Conservation (phyloP, 345 rosid species). For the Salix purpurea region DNA sequence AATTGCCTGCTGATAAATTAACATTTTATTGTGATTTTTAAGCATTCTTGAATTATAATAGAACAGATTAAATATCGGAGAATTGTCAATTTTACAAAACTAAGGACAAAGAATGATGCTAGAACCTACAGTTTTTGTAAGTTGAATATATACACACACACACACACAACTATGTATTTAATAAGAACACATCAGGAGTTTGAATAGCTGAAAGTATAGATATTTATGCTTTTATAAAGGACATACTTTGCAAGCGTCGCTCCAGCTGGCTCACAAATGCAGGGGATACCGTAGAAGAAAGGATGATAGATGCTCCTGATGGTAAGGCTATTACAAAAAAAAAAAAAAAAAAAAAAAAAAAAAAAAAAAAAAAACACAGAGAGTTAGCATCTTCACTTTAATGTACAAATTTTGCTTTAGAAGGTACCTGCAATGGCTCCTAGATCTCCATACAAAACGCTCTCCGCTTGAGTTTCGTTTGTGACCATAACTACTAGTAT, state of each 20-base stretch:
- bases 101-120: no score
- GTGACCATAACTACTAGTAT: conserved; percentile 90
- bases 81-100: no score
- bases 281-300: conserved; percentile 92
- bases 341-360: conserved; percentile 22
- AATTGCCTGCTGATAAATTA: no score
- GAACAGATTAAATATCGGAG: no score
- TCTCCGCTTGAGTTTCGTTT: conserved; percentile 85
- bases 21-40: no score
- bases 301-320: conserved; percentile 66
- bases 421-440: conserved; percentile 79
- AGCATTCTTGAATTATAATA: no score
- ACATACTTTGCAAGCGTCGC: conserved; percentile 68
- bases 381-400: conserved; percentile 22
- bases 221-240: background rate
- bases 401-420: conserved; percentile 1
- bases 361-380: conserved; percentile 17
- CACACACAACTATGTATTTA: no score
- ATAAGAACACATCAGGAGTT: background rate
- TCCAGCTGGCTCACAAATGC: conserved; percentile 70
- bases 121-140: no score
- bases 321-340: conserved; percentile 52
- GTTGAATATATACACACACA: no score
- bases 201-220: background rate
- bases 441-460: conserved; percentile 65